Evolutionary conservation across 2,329 filamentous ascomycete genomes (phyloP), one percentile per base, ranked within the genome.

Genomic region (Periglandula ipomoeae): DNA sequence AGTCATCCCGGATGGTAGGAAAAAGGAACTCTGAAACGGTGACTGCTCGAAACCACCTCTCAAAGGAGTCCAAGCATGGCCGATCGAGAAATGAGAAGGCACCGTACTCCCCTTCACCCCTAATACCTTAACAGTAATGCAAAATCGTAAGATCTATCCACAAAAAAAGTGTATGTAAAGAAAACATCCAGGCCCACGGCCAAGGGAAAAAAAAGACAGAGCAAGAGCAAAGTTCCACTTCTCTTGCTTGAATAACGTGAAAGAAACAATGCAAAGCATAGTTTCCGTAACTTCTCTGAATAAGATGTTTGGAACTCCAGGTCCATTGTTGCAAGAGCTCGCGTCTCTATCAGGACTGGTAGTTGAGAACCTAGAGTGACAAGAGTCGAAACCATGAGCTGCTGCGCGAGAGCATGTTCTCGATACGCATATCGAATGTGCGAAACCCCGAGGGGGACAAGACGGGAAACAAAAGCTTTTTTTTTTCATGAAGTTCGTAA

Each of bases 351-450:
- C n/a, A n/a, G n/a, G n/a, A n/a, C n/a, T n/a, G n/a, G n/a, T n/a
- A n/a, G n/a, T n/a, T n/a, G n/a, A n/a, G n/a, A n/a, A n/a, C n/a
- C n/a, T n/a, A n/a, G n/a, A n/a, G n/a, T n/a, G n/a, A n/a, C n/a
- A n/a, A n/a, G n/a, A n/a, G n/a, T n/a, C n/a, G 3, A 32, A 32
- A 13, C 9, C 27, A 11, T 11, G 27, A 32, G 27, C 9, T 13
- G 3, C 10, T 8, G 27, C 9, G 27, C 27, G 3, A 3, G 15
- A 32, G 27, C 7, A 38, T 38, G 19, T 38, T 38, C 35, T 5
- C 35, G 3, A n/a, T n/a, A 10, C 39, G 10, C 26, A 32, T 23
- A 11, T 13, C 17, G 17, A 22, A 30, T 20, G 24, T 59, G 57
- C 57, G 15, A 37, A 23, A 49, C 5, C n/a, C 20, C n/a, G n/a